A percentile compares a stretch with the other conserved stretches of the same genome.
Evolutionary conservation across 352 stramenopile genomes (phyloP).

Genomic region (Blastocystis hominis): DNA sequence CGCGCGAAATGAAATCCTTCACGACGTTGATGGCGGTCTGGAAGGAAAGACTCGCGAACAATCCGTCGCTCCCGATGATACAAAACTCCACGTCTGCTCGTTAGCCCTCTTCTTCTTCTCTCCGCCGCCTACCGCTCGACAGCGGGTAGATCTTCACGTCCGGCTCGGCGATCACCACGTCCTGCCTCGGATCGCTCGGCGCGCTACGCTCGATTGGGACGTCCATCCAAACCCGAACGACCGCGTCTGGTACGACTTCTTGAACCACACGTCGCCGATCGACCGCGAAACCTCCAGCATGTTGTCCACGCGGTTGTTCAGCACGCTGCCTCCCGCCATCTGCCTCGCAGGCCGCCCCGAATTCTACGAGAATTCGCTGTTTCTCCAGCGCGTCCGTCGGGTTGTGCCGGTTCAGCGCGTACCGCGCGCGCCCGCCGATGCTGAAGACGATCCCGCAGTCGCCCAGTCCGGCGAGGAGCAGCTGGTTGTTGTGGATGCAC

Average conservation of each 20-base stretch:
- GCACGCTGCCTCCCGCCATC: conserved; percentile 3
- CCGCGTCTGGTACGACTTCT: conserved; percentile 4
- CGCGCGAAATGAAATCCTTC: conserved; percentile 12
- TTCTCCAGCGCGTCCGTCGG: not conserved
- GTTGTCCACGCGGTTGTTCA: conserved; percentile 41
- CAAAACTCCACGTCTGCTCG: conserved; percentile 44
- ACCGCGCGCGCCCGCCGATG: not conserved
- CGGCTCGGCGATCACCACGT: conserved; percentile 29
- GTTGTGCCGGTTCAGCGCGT: conserved; percentile 27
- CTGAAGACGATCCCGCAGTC: conserved; percentile 51
- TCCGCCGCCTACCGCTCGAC: not conserved
- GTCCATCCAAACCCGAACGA: not conserved
- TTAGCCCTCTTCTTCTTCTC: not conserved
- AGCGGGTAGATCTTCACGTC: conserved; percentile 49
- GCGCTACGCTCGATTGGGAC: not conserved
- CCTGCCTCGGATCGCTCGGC: not conserved
- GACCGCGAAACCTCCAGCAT: conserved; percentile 14
- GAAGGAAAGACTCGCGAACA: conserved; percentile 27
- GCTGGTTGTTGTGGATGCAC: conserved; percentile 56
- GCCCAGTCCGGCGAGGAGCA: conserved; percentile 33
- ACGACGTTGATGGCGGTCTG: conserved; percentile 44
- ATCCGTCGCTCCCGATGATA: conserved; percentile 22
- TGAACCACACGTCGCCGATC: conserved; percentile 48
- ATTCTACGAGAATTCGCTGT: not conserved
- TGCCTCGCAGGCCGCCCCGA: not conserved